Evolutionary conservation across 2,329 filamentous ascomycete species (phyloP).

Genomic region (Alternaria triticimaculans): DNA sequence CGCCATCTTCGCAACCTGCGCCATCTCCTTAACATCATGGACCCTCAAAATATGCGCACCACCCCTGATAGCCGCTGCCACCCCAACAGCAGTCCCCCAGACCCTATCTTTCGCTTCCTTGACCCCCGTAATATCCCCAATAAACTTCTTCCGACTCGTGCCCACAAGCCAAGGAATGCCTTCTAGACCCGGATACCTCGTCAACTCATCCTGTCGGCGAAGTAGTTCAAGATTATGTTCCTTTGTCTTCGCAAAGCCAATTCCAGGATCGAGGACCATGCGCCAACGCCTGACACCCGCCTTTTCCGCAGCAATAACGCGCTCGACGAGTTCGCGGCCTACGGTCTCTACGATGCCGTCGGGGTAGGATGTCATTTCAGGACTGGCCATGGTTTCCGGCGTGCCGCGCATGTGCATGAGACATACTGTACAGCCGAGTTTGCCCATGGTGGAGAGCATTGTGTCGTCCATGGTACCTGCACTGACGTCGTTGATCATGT

Average conservation of each 20-base stretch:
- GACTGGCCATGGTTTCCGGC: conserved; percentile 77
- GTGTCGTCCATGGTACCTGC: conserved; percentile 77
- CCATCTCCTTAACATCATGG: conserved; percentile 90
- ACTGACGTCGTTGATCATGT: conserved; percentile 95
- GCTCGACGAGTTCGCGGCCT: conserved; percentile 69
- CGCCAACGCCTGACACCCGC: conserved; percentile 91
- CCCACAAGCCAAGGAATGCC: conserved; percentile 89
- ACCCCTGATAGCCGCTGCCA: conserved; percentile 82
- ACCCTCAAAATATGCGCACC: conserved; percentile 92
- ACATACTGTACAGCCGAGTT: conserved; percentile 77
- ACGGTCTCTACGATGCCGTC: conserved; percentile 71
- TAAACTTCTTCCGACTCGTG: conserved; percentile 86
- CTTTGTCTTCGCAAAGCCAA: conserved; percentile 89
- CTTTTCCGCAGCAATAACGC: conserved; percentile 76
- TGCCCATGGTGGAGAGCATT: conserved; percentile 83
- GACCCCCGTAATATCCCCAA: conserved; percentile 82
- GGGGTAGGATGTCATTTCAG: conserved; percentile 64
- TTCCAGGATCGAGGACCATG: conserved; percentile 90
- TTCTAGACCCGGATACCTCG: conserved; percentile 58
- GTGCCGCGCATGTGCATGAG: conserved; percentile 96
- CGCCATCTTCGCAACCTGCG: conserved; percentile 80
- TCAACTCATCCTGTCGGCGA: conserved; percentile 67
- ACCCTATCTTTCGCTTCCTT: conserved; percentile 71
- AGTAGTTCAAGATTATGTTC: conserved; percentile 84
- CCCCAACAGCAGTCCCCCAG: conserved; percentile 88